Percentiles rank a stretch among this genome's conserved stretches.
phyloP scores from a whole-genome alignment of 306 rosid species.

The Abrus precatorius region DNA sequence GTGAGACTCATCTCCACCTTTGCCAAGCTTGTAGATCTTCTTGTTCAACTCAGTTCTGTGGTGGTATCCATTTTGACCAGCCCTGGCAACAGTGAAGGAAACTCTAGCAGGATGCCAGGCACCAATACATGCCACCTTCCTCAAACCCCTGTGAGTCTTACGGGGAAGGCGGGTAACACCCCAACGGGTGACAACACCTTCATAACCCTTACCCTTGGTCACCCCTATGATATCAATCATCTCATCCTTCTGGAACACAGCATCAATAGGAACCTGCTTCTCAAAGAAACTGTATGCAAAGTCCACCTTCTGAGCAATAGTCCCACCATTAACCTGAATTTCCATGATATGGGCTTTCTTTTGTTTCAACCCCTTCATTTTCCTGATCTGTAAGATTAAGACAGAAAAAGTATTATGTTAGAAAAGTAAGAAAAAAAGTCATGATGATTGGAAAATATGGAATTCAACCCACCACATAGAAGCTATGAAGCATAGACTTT shows the following conservation, averaged over 20 bases:
- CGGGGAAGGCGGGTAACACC: constrained; percentile 95
- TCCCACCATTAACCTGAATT: constrained; percentile 84
- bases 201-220: constrained; percentile 92
- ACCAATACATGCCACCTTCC: constrained; percentile 96
- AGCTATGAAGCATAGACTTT: too few species aligned
- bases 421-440: not conserved
- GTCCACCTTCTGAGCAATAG: constrained; percentile 80
- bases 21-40: constrained; percentile 80
- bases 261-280: constrained; percentile 86
- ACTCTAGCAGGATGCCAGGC: constrained; percentile 98
- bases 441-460: not conserved
- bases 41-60: constrained; percentile 91
- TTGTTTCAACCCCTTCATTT: constrained; percentile 89
- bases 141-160: constrained; percentile 88
- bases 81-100: constrained; percentile 90
- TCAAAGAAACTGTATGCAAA: constrained; percentile 77
- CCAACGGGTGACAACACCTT: constrained; percentile 93
- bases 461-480: not conserved
- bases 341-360: constrained; percentile 95
- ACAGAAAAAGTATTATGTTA: not conserved
- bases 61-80: constrained; percentile 93
- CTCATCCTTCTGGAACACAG: constrained; percentile 94
- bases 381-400: constrained; percentile 63
- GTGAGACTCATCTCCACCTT: constrained; percentile 72
- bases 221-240: constrained; percentile 90